A percentile compares a stretch with the other conserved stretches of the same genome.
phyloP scores from a whole-genome alignment of 1,284 basidiomycete species.

The Vanrija pseudolonga region DNA sequence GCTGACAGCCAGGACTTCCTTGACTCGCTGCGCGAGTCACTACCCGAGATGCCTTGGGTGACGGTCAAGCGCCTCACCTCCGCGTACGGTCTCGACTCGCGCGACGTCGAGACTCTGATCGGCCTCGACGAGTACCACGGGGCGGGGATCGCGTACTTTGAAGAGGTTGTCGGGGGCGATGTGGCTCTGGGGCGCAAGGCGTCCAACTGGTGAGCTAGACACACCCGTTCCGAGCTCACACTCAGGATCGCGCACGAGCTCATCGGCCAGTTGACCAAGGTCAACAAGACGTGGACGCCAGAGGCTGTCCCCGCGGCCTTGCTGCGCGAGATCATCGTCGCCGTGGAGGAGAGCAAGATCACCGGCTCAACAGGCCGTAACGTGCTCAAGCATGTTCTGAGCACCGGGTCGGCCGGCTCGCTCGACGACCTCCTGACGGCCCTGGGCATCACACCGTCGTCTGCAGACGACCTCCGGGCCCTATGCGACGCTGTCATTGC shows the following conservation, averaged over 20 bases:
- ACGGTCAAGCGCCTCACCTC: conserved; percentile 60
- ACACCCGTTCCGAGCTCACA: not conserved
- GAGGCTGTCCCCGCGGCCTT: conserved; percentile 61
- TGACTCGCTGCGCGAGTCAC: conserved; percentile 53
- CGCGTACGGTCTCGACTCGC: conserved; percentile 58
- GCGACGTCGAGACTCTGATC: conserved; percentile 72
- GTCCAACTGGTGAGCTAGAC: conserved; percentile 68
- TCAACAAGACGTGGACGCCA: conserved; percentile 60
- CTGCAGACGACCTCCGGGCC: conserved; percentile 48
- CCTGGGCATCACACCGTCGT: conserved; percentile 22
- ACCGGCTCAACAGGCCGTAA: conserved; percentile 56
- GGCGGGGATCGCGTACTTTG: conserved; percentile 68
- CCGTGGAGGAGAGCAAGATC: conserved; percentile 64
- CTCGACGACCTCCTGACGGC: conserved; percentile 52
- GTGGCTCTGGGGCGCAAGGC: conserved; percentile 57
- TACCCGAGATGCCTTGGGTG: conserved; percentile 76
- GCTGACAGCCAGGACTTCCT: conserved; percentile 58
- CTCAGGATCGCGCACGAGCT: conserved; percentile 81
- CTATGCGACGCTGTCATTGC: conserved; percentile 63
- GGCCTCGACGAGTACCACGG: conserved; percentile 58
- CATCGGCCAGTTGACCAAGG: conserved; percentile 66
- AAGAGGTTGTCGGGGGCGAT: conserved; percentile 53
- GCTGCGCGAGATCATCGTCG: conserved; percentile 71
- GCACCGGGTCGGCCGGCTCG: conserved; percentile 21
- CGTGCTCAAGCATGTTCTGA: conserved; percentile 61